These are phyloP conservation scores for Gnomoniopsis sp. DNA, from an alignment of 2,329 filamentous ascomycete species.

Conservation along the genomic window DNA sequence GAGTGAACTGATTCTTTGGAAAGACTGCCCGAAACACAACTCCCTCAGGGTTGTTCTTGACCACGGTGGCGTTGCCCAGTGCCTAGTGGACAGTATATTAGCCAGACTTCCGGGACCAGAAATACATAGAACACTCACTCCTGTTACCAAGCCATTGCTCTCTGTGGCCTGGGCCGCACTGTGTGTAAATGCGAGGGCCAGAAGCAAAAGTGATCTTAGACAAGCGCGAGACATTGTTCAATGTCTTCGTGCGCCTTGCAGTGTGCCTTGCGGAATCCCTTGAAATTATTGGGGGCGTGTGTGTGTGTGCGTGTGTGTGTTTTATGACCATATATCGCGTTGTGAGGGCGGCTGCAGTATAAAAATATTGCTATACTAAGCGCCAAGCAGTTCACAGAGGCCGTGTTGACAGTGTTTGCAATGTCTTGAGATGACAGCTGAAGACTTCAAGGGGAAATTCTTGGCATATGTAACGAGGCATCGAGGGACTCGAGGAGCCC, in stretches of 20 bases:
- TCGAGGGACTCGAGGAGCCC: background rate
- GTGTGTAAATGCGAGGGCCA: background rate
- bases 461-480: no score
- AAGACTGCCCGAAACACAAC: conserved; percentile 5
- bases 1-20: conserved; percentile 8
- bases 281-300: background rate
- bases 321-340: no score
- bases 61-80: conserved; percentile 13
- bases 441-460: background rate
- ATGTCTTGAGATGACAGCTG: background rate
- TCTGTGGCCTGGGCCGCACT: background rate
- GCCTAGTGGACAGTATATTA: background rate
- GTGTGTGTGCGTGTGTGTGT: no score
- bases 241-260: no score
- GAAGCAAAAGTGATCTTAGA: background rate
- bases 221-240: background rate
- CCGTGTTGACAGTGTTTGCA: no score
- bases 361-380: no score
- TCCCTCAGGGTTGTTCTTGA: conserved; percentile 8
- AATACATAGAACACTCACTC: background rate
- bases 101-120: no score
- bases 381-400: no score
- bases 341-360: no score
- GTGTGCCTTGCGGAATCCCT: background rate
- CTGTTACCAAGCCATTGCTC: background rate